Evolutionary conservation across 164 flowering plant species (phyloP).

Genomic region (Hamamelis virginiana): DNA sequence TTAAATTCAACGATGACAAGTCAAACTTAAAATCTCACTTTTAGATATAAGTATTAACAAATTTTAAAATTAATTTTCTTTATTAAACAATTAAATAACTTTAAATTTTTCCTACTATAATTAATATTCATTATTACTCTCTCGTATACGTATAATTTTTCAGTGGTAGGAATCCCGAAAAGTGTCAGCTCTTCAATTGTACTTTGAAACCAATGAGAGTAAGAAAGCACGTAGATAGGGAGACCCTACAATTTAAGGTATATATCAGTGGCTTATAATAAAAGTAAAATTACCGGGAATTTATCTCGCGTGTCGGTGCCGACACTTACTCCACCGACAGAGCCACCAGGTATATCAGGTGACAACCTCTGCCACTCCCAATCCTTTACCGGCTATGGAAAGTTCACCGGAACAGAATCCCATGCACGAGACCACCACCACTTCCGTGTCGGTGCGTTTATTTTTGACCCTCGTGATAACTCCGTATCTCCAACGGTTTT

Average conservation of each 20-base stretch:
- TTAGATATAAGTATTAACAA: too few species aligned
- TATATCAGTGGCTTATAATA: background rate
- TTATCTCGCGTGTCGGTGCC: slow-evolving; percentile 45
- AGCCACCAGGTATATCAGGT: slow-evolving; percentile 23
- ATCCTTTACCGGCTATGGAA: slow-evolving; percentile 9
- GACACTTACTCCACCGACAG: slow-evolving; percentile 29
- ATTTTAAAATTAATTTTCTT: too few species aligned
- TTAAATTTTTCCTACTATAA: too few species aligned
- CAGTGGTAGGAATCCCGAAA: too few species aligned
- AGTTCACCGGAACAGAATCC: background rate
- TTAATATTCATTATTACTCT: too few species aligned
- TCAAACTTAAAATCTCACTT: too few species aligned
- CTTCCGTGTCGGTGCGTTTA: slow-evolving; percentile 27
- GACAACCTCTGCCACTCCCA: slow-evolving; percentile 1
- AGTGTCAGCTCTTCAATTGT: too few species aligned
- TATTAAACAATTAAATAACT: too few species aligned
- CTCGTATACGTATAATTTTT: too few species aligned
- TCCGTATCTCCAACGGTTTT: slow-evolving; percentile 17
- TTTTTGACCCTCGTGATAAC: slow-evolving; percentile 19
- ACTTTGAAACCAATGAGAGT: background rate
- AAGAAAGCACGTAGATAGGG: background rate
- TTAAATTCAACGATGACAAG: too few species aligned
- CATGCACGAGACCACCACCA: background rate
- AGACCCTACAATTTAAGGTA: background rate
- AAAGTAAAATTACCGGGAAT: slow-evolving; percentile 19